Base-by-base conservation (phyloP, 176 grass and related monocot genomes). In the Cenchrus purpureus region DNA sequence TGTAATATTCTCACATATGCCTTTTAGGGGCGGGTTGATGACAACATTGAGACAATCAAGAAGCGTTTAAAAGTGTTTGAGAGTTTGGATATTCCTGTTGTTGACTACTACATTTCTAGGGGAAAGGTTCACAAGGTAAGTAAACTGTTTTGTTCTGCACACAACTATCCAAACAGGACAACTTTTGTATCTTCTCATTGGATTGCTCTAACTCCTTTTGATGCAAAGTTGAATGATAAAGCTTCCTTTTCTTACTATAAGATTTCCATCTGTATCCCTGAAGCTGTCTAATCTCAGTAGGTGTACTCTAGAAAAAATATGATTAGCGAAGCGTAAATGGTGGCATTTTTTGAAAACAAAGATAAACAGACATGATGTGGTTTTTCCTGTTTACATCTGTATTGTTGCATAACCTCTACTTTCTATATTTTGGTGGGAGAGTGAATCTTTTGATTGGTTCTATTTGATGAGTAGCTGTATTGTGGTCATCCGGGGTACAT, bases 1-100 rank as follows among this genome's bases (percentile, higher is more conserved):
- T 11, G 43, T 61, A 15, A 48, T 57, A 64, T 83, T 79, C 43
- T 68, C 71, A 40, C 74, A n/a, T 67, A 81, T 86, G 17, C 50
- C 1, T 78, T 64, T 15, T 75, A 99, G 97, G 97, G 97, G 54
- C 85, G 93, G 90, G 89, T 96, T 85, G 97, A 99, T 96, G 93
- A 99, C 88, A 99, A 99, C 78, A 92, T 99, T 48, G 90, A 94
- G 70, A 96, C 97, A 81, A 82, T 96, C 76, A 99, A 89, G 85
- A 99, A 96, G 67, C 91, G 93, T 43, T 79, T 99, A 68, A 86
- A 99, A 88, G 90, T 95, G 49, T 99, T 95, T 83, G 90, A 96
- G 71, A 92, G 75, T 74, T 81, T 95, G 85, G 94, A 92, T 89
- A 87, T 99, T 86, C 97, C 97, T 64, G 97, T 99, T 82, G 89